Conservation (phyloP, 345 rosid species). For the Lumnitzera racemosa region DNA sequence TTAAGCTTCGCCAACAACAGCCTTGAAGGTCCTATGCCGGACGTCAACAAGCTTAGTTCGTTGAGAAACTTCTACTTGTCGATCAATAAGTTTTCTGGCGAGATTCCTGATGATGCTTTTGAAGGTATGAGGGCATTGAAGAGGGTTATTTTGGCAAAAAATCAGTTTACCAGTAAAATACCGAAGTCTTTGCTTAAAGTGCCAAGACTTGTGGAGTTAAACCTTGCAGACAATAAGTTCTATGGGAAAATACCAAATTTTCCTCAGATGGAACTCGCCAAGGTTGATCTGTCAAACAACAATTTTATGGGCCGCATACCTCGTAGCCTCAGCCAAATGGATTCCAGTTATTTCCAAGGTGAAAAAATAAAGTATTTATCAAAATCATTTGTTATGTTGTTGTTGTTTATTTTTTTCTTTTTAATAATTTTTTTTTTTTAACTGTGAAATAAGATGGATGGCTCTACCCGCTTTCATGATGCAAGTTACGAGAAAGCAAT, state of each 20-base stretch:
- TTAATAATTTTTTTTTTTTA: no score
- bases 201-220: conserved; percentile 35
- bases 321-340: conserved; percentile 21
- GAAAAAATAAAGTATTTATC: neutral
- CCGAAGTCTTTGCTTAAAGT: conserved; percentile 43
- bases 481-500: no score
- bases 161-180: conserved; percentile 41
- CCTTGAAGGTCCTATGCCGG: conserved; percentile 54
- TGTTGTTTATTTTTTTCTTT: no score
- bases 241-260: conserved; percentile 50
- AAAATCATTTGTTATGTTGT: no score
- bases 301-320: conserved; percentile 51
- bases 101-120: conserved; percentile 34
- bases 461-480: no score
- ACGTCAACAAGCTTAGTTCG: conserved; percentile 22
- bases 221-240: conserved; percentile 49
- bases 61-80: conserved; percentile 50
- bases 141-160: conserved; percentile 45
- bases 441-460: no score
- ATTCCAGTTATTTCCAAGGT: conserved; percentile 43
- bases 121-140: conserved; percentile 37
- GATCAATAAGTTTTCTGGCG: conserved; percentile 45
- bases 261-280: conserved; percentile 21
- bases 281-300: conserved; percentile 45
- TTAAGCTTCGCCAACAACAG: conserved; percentile 54